Evolutionary conservation across 1,139 yeast genomes (phyloP).

Genomic region (Candida mesenterica): DNA sequence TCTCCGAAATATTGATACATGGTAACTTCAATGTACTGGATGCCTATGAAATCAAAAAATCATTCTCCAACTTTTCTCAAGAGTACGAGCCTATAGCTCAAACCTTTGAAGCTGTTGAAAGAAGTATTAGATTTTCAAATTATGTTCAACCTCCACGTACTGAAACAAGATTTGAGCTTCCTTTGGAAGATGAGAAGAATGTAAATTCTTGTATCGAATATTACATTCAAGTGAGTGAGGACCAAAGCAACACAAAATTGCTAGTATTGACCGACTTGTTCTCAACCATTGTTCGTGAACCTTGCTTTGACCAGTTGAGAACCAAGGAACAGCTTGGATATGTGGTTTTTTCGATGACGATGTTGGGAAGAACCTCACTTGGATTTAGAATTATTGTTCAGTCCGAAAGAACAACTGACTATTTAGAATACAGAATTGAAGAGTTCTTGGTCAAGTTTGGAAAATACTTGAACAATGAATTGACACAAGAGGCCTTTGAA

Average conservation of each 20-base stretch:
- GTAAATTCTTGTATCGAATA: conserved; percentile 85
- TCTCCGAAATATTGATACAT: conserved; percentile 68
- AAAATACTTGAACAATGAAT: conserved; percentile 29
- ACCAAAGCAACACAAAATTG: conserved; percentile 29
- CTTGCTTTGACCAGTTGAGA: conserved; percentile 83
- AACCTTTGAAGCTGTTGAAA: conserved; percentile 31
- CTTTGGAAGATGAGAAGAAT: conserved; percentile 64
- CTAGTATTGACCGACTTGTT: conserved; percentile 61
- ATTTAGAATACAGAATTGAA: conserved; percentile 74
- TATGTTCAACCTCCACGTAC: conserved; percentile 44
- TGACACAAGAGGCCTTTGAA: conserved; percentile 62
- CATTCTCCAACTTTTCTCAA: conserved; percentile 21
- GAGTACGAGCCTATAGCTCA: conserved; percentile 38
- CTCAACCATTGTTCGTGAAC: conserved; percentile 75
- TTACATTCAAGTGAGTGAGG: conserved; percentile 62
- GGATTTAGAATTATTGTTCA: conserved; percentile 83
- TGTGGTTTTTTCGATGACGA: conserved; percentile 79
- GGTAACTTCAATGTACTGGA: conserved; percentile 69
- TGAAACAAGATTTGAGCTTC: conserved; percentile 48
- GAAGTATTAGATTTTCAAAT: conserved; percentile 26
- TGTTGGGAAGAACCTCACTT: conserved; percentile 67
- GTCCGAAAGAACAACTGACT: conserved; percentile 75
- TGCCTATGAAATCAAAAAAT: conserved; percentile 36
- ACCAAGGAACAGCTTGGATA: conserved; percentile 92
- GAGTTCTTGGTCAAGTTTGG: conserved; percentile 52